Evolutionary conservation across 1,284 basidiomycete species (phyloP), one percentile per base, ranked within the genome.

Genomic region (Veloporphyrellus conicus): DNA sequence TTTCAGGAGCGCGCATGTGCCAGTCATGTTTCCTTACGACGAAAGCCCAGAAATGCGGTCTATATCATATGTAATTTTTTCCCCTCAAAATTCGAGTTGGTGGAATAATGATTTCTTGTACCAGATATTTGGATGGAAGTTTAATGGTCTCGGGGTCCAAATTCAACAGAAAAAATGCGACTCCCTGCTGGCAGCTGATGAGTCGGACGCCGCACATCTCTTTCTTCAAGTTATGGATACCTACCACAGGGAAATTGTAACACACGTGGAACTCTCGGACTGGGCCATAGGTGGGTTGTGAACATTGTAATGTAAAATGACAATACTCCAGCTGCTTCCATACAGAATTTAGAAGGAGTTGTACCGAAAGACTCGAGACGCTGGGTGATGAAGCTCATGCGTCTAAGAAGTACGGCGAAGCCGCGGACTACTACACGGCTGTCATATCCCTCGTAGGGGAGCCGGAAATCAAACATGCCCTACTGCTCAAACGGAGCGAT

Each of bases 101-200:
- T 11, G 25, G 32, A n/a, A 9, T n/a, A 18, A 20, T 48, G 11
- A 48, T n/a, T 29, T 31, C 3, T 6, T 8, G 4, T 11, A 11
- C 18, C 27, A 48, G 47, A 48, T 48, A 5, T 48, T 48, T 25
- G 47, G 47, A 19, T 48, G 47, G 47, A 48, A 48, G n/a, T 48
- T 48, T 27, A 43, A 31, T 34, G 47, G 41, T 22, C 41, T 48
- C 25, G 47, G 20, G 10, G 25, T 48, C 18, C 35, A 48, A 19
- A 48, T 48, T 18, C 41, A 43, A 22, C 41, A 48, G 36, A 18
- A 12, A 43, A 42, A 39, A 18, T 48, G 47, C 27, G 29, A 48
- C 27, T n/a, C 15, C 10, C n/a, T 48, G 3, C 19, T 48, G 11
- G 16, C 16, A 9, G 5, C n/a, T 18, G 47, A 19, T 2, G 6